Conservation (phyloP, 768 basidiomycete species). For the Mycena galericulata region DNA sequence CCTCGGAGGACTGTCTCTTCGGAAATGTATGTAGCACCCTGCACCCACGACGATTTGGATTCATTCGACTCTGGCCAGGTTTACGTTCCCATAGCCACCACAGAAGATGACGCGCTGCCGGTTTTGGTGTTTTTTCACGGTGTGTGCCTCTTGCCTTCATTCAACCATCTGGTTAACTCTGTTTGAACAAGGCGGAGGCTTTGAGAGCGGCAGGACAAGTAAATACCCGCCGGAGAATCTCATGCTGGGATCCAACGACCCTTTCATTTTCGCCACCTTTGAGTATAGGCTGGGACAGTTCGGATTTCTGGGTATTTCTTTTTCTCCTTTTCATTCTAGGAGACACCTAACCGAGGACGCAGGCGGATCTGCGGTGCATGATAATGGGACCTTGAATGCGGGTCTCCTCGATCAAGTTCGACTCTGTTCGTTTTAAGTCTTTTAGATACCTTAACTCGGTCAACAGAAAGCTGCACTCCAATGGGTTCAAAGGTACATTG, state of each 20-base stretch:
- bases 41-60: background rate
- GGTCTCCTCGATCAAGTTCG: slow-evolving; percentile 56
- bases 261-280: slow-evolving; percentile 56
- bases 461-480: slow-evolving; percentile 49
- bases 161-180: background rate
- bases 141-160: slow-evolving; percentile 19
- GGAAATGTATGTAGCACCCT: slow-evolving; percentile 48
- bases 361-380: slow-evolving; percentile 50
- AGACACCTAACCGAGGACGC: background rate
- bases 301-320: slow-evolving; percentile 57
- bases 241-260: slow-evolving; percentile 44
- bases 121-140: slow-evolving; percentile 60
- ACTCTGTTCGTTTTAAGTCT: background rate
- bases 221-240: slow-evolving; percentile 49
- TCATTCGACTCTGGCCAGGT: slow-evolving; percentile 46
- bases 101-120: slow-evolving; percentile 41
- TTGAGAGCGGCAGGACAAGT: slow-evolving; percentile 51
- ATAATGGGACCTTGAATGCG: slow-evolving; percentile 50
- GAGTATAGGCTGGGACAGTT: slow-evolving; percentile 57
- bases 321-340: too few species aligned
- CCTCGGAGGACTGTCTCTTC: slow-evolving; percentile 58
- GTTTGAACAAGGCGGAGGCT: slow-evolving; percentile 51
- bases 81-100: slow-evolving; percentile 46
- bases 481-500: slow-evolving; percentile 55
- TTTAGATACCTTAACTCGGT: background rate